Evolutionary conservation across 1,284 basidiomycete species (phyloP).

Genomic region (Puccinia novopanici): DNA sequence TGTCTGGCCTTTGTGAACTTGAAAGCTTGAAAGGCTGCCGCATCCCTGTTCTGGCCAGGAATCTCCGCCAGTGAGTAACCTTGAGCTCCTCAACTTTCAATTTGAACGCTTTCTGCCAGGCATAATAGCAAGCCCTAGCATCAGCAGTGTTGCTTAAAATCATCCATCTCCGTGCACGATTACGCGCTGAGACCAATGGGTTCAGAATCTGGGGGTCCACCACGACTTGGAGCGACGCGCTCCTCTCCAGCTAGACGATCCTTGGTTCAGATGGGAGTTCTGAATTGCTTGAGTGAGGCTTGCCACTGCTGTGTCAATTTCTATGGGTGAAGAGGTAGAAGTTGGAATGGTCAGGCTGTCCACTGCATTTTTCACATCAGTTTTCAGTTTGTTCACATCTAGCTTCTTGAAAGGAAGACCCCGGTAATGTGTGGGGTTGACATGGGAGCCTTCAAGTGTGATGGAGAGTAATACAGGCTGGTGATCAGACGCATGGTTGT

Average conservation of each 20-base stretch:
- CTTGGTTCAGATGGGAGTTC: background rate
- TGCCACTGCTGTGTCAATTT: background rate
- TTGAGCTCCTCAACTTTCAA: constrained; percentile 8
- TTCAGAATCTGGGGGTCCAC: background rate
- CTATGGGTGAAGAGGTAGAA: background rate
- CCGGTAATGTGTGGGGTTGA: background rate
- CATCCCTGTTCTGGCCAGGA: background rate
- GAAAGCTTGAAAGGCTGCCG: background rate
- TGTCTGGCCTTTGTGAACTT: constrained; percentile 13
- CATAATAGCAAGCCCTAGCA: background rate
- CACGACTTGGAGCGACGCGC: background rate
- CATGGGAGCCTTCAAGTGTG: no score
- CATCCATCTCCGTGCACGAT: constrained; percentile 25
- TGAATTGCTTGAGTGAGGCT: background rate
- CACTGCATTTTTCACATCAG: background rate
- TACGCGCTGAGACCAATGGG: background rate
- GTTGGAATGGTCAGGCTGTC: background rate
- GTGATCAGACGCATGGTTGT: constrained; percentile 41
- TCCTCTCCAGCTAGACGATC: background rate
- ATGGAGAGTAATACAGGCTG: constrained; percentile 9
- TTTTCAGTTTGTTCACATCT: background rate
- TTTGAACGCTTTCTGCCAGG: constrained; percentile 32
- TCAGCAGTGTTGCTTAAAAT: background rate
- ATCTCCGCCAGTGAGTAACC: background rate
- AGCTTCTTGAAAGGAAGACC: background rate